Evolutionary conservation across 2,329 filamentous ascomycete species (phyloP).

Genomic region (Aureobasidium sp.): DNA sequence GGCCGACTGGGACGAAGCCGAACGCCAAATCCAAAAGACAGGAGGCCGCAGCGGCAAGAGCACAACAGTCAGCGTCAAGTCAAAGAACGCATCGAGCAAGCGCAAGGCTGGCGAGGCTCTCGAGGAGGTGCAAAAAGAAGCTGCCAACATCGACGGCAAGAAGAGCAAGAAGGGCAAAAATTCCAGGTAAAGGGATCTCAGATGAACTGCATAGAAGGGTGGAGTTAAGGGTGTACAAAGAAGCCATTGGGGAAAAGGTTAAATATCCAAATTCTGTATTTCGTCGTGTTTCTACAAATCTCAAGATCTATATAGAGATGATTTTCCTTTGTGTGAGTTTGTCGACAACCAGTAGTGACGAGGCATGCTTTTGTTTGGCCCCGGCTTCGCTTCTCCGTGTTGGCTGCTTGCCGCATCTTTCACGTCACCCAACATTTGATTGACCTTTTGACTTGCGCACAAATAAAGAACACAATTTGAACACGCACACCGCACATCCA

Average conservation of each 20-base stretch:
- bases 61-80: slow-evolving; percentile 62
- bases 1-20: slow-evolving; percentile 52
- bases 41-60: slow-evolving; percentile 38
- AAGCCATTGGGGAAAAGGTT: neutral
- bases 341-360: neutral
- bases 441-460: neutral
- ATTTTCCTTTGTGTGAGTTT: neutral
- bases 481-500: neutral
- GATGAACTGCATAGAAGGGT: slow-evolving; percentile 2
- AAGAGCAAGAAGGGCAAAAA: slow-evolving; percentile 27
- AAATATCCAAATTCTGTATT: slow-evolving; percentile 7
- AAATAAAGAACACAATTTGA: neutral
- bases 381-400: neutral
- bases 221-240: slow-evolving; percentile 8
- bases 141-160: slow-evolving; percentile 21
- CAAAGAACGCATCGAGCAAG: slow-evolving; percentile 25
- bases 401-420: neutral
- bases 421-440: neutral
- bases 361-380: neutral
- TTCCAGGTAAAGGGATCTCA: slow-evolving; percentile 4
- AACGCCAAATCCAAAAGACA: slow-evolving; percentile 58
- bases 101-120: slow-evolving; percentile 30
- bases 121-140: slow-evolving; percentile 29
- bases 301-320: neutral
- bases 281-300: neutral